These are phyloP conservation scores for Pilatotrama ljubarskyi DNA, from an alignment of 768 basidiomycete genomes.

Conservation along the genomic window DNA sequence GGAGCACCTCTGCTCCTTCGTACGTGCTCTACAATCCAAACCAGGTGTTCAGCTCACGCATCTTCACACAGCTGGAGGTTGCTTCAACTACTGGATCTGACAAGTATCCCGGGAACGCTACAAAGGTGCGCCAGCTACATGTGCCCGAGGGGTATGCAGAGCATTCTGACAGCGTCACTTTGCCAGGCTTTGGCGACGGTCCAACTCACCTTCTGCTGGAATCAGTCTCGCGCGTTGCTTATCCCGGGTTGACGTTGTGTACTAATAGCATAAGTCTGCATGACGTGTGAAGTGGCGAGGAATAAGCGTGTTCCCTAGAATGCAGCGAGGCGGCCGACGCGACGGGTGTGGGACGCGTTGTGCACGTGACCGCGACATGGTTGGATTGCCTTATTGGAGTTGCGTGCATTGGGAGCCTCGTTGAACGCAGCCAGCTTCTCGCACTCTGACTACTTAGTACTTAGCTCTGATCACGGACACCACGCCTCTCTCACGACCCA, in stretches of 20 bases:
- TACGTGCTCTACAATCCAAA: background rate
- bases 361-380: constrained; percentile 24
- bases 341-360: constrained; percentile 7
- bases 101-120: no score
- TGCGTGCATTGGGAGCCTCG: constrained; percentile 10
- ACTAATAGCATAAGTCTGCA: no score
- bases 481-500: constrained; percentile 2
- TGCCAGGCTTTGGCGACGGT: constrained; percentile 23
- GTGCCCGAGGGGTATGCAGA: no score
- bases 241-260: background rate
- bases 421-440: constrained; percentile 5
- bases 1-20: background rate
- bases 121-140: no score
- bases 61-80: no score
- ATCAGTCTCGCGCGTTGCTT: background rate
- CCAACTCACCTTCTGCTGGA: background rate
- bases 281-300: no score
- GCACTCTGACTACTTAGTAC: background rate
- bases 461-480: no score
- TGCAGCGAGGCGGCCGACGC: no score
- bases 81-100: no score
- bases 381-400: constrained; percentile 19
- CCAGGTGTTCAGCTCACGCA: no score
- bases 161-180: constrained; percentile 23
- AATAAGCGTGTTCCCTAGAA: no score